Base-by-base conservation (phyloP, 1,139 yeast genomes). In the Ashbya aceris region DNA sequence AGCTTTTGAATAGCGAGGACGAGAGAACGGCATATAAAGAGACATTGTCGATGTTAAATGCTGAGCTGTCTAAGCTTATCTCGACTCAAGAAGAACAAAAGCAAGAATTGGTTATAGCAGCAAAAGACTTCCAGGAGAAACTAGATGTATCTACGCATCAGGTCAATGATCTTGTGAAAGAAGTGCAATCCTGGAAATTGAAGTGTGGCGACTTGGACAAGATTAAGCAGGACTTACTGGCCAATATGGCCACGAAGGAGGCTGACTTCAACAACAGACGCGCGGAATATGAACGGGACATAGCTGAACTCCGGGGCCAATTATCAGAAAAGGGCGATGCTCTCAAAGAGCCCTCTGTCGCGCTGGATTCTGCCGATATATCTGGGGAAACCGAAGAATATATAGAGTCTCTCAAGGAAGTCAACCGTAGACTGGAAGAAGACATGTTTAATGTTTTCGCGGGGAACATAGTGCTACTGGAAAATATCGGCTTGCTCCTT, bases 401-500 rank as follows among this genome's bases (percentile, higher is more conserved):
- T 34, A 10, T 17, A 12, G 20, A 31, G 13, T 12, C 36, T 23
- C 27, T 31, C 8, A 26, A 29, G 11, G 36, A 32, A 14, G 20
- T 41, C 31, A 43, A 37, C 30, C 34, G 26, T 11, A 27, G 26
- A 10, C 27, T 41, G 40, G 45, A 45, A 28, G 40, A 42, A 8
- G 43, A 42, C 9, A 40, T 64, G 6, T 59, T 59, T 36, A 53
- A 52, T 1, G 53, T 64, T 32, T 65, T 66, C 40, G 52, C 56
- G 10, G 48, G 60, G 2, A 60, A 63, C 29, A 53, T 61, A 4
- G 53, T 50, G 40, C 66, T 83, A 2, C 66, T 89, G 41, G 95
- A 85, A 54, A 73, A 83, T 1, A 78, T 87, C 71, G 97, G 97
- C 1, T 67, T 89, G 41, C 61, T 83, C 17, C 65, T 83, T 38